phyloP scores from a whole-genome alignment of 305 asterid genomes.

The Ilex paraguariensis region DNA sequence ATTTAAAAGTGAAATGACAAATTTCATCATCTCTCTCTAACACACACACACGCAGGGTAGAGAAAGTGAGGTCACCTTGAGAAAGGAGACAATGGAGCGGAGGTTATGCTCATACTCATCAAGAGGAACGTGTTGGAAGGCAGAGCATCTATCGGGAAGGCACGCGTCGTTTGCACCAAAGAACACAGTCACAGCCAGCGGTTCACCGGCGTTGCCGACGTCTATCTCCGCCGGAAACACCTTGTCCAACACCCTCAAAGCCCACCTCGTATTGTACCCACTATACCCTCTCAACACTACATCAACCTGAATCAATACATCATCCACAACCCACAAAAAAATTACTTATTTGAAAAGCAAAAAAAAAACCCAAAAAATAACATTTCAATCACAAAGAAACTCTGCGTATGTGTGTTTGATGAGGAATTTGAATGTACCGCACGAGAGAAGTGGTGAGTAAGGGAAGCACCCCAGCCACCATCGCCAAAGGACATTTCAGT shows the following conservation, averaged over 20 bases:
- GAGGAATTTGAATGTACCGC: conserved; percentile 26
- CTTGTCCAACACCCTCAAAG: conserved; percentile 43
- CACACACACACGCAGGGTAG: neutral
- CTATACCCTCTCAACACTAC: conserved; percentile 83
- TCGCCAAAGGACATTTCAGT: conserved; percentile 61
- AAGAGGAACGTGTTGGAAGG: conserved; percentile 68
- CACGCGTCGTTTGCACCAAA: conserved; percentile 87
- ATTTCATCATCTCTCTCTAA: too few relatives aligned
- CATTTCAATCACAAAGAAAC: neutral
- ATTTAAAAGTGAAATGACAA: too few relatives aligned
- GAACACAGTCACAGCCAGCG: conserved; percentile 69
- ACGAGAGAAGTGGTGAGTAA: conserved; percentile 67
- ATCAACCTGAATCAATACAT: conserved; percentile 45
- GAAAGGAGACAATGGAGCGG: conserved; percentile 44
- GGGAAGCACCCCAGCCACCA: conserved; percentile 93
- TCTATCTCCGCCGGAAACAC: conserved; percentile 44
- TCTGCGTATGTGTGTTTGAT: neutral
- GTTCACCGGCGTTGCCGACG: conserved; percentile 19
- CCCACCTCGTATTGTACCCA: conserved; percentile 91
- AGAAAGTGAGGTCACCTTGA: conserved; percentile 45
- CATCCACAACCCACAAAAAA: neutral
- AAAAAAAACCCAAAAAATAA: neutral
- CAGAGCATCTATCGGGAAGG: conserved; percentile 51
- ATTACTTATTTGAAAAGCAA: neutral
- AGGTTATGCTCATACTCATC: conserved; percentile 66